Evolutionary conservation across 2,329 filamentous ascomycete genomes (phyloP), one percentile per base, ranked within the genome.

Genomic region (Trichoderma sp.): DNA sequence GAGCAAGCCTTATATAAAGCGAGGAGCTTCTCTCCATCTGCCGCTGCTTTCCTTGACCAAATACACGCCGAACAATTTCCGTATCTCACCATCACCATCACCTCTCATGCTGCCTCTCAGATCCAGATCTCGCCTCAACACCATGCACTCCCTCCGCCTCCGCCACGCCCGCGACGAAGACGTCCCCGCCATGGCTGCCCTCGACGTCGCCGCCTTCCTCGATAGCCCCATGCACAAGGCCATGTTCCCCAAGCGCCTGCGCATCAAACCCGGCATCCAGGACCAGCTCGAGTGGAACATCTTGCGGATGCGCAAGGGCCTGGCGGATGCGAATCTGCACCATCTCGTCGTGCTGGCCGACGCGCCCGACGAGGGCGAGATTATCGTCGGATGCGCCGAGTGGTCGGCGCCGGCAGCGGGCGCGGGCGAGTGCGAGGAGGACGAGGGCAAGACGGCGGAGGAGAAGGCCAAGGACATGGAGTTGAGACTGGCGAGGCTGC

Each of bases 241-340:
- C 58, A 70, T 71, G 63, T 71, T 71, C 64, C 70, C 70, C 8
- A 56, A 65, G 10, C 68, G 52, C 4, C 63, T 69, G 46, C 70
- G 70, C 54, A 56, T 68, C 43, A 69, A 70, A 59, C 70, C 70
- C 24, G 70, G 70, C n/a, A 55, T 70, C 18, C 70, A 70, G 32
- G 70, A 71, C 59, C 70, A 71, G 54, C 52, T 71, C 0, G 70
- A 71, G 21, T 71, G 68, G 68, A 70, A 69, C 37, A 46, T 59
- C 10, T 30, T 58, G 14, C 68, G 70, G 13, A 68, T 70, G 68
- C 56, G 59, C n/a, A 54, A 34, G 2, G 63, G 64, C 5, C 21
- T 70, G 3, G 39, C 49, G 8, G 64, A 70, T 14, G 63, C 56
- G 28, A 59, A 59, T 10, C 21, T 59, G 7, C 64, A 64, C 54